A percentile compares a stretch with the other conserved stretches of the same genome.
Conservation (phyloP, 306 rosid genomes). For the Carpinus fangiana region DNA sequence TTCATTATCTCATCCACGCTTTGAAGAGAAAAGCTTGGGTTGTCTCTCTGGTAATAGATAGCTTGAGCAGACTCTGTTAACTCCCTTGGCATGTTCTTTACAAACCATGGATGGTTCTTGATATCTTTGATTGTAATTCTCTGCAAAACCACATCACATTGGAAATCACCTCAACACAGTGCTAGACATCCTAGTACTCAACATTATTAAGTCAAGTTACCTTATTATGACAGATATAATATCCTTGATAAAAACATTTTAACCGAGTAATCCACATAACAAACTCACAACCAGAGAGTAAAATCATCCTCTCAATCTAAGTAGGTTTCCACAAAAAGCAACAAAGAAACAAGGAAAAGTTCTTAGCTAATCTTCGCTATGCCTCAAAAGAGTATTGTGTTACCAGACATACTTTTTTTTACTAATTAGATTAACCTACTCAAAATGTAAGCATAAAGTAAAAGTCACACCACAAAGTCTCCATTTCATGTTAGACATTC, state of each 20-base stretch:
- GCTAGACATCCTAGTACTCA: slow-evolving; percentile 10
- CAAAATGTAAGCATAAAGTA: too few species aligned
- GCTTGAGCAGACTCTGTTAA: slow-evolving; percentile 72
- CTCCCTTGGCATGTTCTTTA: slow-evolving; percentile 84
- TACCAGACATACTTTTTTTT: too few species aligned
- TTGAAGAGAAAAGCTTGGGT: slow-evolving; percentile 64
- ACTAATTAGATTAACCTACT: too few species aligned
- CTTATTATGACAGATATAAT: not conserved
- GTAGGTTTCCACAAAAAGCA: not conserved
- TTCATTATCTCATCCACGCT: slow-evolving; percentile 68
- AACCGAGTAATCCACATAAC: not conserved
- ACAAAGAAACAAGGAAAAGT: not conserved
- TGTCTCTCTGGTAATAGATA: slow-evolving; percentile 59
- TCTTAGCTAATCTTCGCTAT: not conserved
- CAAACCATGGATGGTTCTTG: slow-evolving; percentile 80
- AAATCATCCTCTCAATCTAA: not conserved
- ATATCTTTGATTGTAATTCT: slow-evolving; percentile 73
- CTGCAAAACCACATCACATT: slow-evolving; percentile 36
- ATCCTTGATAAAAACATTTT: not conserved
- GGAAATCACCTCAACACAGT: slow-evolving; percentile 23
- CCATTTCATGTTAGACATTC: too few species aligned
- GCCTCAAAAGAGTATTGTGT: not conserved
- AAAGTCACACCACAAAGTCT: too few species aligned
- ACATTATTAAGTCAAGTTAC: slow-evolving; percentile 8
- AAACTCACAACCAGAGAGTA: not conserved